These are phyloP conservation scores for Sporothrix sp. DNA, from an alignment of 2,329 filamentous ascomycete species.

Conservation along the genomic window DNA sequence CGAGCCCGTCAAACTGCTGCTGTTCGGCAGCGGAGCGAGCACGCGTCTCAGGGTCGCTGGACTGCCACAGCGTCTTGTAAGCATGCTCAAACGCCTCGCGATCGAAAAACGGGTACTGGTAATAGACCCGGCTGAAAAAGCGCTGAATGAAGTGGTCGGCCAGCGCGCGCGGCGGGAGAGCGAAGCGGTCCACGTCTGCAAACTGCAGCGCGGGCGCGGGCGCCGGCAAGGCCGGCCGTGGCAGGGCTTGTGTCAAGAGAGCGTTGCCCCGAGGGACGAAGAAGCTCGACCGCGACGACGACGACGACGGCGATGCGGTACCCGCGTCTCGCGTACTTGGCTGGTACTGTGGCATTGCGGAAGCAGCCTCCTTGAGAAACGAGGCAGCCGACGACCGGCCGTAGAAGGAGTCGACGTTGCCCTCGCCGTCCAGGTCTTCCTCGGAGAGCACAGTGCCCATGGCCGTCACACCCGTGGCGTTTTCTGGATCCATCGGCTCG, in stretches of 20 bases:
- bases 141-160: constrained; percentile 32
- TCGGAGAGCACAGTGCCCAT: constrained; percentile 13
- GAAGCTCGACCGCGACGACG: neutral
- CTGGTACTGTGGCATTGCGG: constrained; percentile 1
- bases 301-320: neutral
- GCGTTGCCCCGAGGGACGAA: too few species aligned
- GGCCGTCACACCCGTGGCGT: constrained; percentile 9
- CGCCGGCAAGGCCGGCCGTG: neutral
- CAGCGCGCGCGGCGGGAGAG: constrained; percentile 30
- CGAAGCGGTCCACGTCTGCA: constrained; percentile 6
- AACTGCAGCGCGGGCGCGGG: neutral
- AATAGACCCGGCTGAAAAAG: constrained; percentile 32
- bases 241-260: too few species aligned
- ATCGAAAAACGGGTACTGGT: constrained; percentile 36
- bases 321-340: neutral
- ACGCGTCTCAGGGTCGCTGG: neutral
- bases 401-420: constrained; percentile 6
- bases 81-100: constrained; percentile 28
- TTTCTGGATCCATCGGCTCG: constrained; percentile 1
- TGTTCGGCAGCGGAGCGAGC: neutral
- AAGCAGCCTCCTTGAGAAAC: constrained; percentile 12
- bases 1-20: constrained; percentile 8
- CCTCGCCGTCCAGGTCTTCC: constrained; percentile 8
- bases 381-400: constrained; percentile 10
- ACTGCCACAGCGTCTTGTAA: constrained; percentile 9